Base-by-base conservation (phyloP, 2,329 filamentous ascomycete genomes). In the Fusarium pilosicola region DNA sequence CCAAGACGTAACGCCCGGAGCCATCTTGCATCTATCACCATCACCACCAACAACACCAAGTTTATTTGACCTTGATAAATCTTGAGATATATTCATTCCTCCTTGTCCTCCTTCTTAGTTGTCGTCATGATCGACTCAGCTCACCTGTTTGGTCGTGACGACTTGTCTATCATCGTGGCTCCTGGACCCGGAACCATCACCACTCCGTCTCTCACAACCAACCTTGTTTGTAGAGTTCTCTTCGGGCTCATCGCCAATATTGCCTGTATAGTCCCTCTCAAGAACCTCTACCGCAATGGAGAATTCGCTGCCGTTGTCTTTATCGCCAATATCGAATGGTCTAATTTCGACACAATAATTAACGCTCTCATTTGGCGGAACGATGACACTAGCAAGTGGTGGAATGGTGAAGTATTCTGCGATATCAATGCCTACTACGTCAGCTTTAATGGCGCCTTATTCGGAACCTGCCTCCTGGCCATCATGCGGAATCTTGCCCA, bases 221-320 rank as follows among this genome's bases (percentile, higher is more conserved):
- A 90, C 80, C 80, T 88, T 46, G 74, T 87, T 60, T 81, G 82
- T 60, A 84, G 88, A n/a, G 82, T 89, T 24, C 62, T 85, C 39
- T 78, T 90, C 24, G 84, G 84, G 24, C 70, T 86, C 48, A 4
- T 86, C 18, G 84, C 85, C 57, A 85, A 85, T 36, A 28, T 86
- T 17, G 76, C 85, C 52, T 88, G 85, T 62, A 82, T 86, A 75
- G 86, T 90, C 2, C 89, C 88, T 3, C 80, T 89, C 6, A 82
- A 83, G 7, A 81, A 88, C 0, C 84, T 91, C 41, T 83, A 82
- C 77, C 83, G 84, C 46, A 87, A 88, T 63, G 85, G 87, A 28
- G 88, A 90, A 77, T 84, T 90, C 65, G 85, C 87, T 5, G 88
- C 87, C 42, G 81, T 83, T 66, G 80, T 88, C 58, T 84, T 89